These are phyloP conservation scores for Astragalus membranaceus DNA, from an alignment of 306 rosid species.

Conservation along the genomic window DNA sequence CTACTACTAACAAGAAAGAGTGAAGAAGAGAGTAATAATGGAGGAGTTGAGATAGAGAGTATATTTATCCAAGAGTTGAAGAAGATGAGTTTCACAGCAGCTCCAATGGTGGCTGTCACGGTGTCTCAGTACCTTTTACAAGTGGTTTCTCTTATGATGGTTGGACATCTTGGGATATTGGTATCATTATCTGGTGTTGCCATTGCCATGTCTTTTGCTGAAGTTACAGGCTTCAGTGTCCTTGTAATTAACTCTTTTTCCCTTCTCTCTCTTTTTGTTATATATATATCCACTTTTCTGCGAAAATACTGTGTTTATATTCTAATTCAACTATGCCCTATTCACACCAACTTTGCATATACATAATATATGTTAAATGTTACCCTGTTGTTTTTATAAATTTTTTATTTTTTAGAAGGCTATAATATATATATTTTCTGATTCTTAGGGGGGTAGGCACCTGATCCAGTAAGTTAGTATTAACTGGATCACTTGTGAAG, in stretches of 20 bases:
- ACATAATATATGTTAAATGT: too few species aligned
- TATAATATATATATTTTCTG: neutral
- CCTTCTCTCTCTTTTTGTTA: neutral
- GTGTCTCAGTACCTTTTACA: conserved; percentile 46
- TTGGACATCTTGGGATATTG: conserved; percentile 33
- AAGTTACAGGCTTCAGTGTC: conserved; percentile 47
- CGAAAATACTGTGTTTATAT: too few species aligned
- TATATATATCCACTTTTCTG: too few species aligned
- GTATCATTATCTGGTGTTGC: conserved; percentile 44
- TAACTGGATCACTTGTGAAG: neutral
- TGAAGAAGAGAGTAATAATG: neutral
- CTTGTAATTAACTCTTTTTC: conserved; percentile 23
- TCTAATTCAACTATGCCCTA: too few species aligned
- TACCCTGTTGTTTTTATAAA: neutral
- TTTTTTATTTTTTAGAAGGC: neutral
- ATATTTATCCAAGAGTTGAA: conserved; percentile 24
- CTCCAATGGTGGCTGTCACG: conserved; percentile 50
- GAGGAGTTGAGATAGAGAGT: neutral
- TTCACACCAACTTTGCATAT: too few species aligned
- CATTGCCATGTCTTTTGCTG: conserved; percentile 44
- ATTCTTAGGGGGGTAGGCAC: neutral
- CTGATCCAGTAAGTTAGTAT: neutral
- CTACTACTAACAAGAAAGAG: conserved; percentile 12
- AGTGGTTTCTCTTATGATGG: conserved; percentile 46
- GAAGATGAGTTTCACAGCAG: conserved; percentile 35